A percentile compares a stretch with the other conserved stretches of the same genome.
These are phyloP conservation scores for Castanospermum australe DNA, from an alignment of 306 rosid genomes.

Conservation along the genomic window DNA sequence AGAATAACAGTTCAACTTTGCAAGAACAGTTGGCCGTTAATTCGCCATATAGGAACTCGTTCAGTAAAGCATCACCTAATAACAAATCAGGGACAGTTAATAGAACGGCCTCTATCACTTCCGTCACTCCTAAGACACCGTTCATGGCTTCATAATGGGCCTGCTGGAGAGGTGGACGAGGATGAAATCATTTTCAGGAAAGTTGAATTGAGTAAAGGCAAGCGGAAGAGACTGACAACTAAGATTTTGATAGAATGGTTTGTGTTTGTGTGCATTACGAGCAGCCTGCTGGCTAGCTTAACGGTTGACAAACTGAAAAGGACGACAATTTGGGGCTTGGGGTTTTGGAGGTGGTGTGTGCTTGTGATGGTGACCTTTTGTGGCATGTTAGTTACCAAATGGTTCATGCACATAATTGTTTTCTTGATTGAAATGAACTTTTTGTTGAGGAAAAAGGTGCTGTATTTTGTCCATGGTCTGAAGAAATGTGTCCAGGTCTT, in stretches of 20 bases:
- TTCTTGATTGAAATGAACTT: conserved; percentile 86
- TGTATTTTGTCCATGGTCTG: conserved; percentile 93
- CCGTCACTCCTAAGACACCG: conserved; percentile 47
- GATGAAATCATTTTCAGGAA: conserved; percentile 64
- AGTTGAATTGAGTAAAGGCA: conserved; percentile 55
- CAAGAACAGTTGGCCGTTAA: conserved; percentile 41
- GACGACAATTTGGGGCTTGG: conserved; percentile 51
- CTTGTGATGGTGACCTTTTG: conserved; percentile 71
- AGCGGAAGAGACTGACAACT: conserved; percentile 42
- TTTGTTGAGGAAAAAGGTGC: conserved; percentile 71
- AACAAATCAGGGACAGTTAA: conserved; percentile 31
- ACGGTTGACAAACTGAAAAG: conserved; percentile 36
- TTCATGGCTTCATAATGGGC: conserved; percentile 45
- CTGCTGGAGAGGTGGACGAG: conserved; percentile 47
- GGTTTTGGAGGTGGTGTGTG: conserved; percentile 86
- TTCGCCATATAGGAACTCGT: conserved; percentile 52
- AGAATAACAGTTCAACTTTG: conserved; percentile 28
- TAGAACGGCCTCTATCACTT: conserved; percentile 42
- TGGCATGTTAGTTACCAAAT: conserved; percentile 71
- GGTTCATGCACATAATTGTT: conserved; percentile 75
- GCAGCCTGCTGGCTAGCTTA: conserved; percentile 57
- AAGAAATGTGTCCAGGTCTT: conserved; percentile 74
- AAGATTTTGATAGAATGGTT: conserved; percentile 51
- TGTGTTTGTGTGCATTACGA: conserved; percentile 44
- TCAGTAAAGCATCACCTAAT: conserved; percentile 52